Base-by-base conservation (phyloP, 2,329 filamentous ascomycete species). In the Calonectria crousiana region DNA sequence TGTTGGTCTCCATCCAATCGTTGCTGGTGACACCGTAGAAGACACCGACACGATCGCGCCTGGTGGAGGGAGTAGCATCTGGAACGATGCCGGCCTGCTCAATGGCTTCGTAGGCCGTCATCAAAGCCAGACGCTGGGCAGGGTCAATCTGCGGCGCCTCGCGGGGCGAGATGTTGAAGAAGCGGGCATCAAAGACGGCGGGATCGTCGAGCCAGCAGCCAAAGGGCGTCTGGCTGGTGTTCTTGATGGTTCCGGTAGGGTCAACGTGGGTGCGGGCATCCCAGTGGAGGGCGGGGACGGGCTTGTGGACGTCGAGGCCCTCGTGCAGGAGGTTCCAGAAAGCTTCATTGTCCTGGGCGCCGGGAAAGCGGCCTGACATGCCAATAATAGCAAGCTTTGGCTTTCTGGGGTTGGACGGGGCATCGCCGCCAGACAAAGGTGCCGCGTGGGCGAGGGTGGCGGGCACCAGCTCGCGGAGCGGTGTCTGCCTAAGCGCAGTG, bases 1-100 rank as follows among this genome's bases (percentile, higher is more conserved):
- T 91, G 81, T 95, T 95, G 72, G 94, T 91, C 90, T 95, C 94
- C 85, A 92, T 89, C 90, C 92, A 96, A 81, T 96, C 94, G 75
- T 95, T 93, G 67, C 92, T 94, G 1, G 94, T 94, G 81, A 94
- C 92, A 32, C 94, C 94, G 75, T 94, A 95, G 80, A 94, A 96
- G 0, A 92, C 93, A 47, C 93, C 94, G 44, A 95, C 91, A 0
- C 88, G 84, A n/a, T 86, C 78, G 0, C 80, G 76, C 4, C 91
- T 90, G 1, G 91, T 93, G 0, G 92, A 92, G 0, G 91, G 90
- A 0, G 91, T 93, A 64, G 90, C 87, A 78, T 92, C 90, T 0
- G 91, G 90, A 1, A 93, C 91, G 74, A 92, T 90, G 1, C 92
- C 92, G 28, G 91, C 91, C 86, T 91, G 91, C 80, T 94, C 92